These are phyloP conservation scores for Lentithecium fluviatile DNA, from an alignment of 495 filamentous ascomycete genomes.

Conservation along the genomic window DNA sequence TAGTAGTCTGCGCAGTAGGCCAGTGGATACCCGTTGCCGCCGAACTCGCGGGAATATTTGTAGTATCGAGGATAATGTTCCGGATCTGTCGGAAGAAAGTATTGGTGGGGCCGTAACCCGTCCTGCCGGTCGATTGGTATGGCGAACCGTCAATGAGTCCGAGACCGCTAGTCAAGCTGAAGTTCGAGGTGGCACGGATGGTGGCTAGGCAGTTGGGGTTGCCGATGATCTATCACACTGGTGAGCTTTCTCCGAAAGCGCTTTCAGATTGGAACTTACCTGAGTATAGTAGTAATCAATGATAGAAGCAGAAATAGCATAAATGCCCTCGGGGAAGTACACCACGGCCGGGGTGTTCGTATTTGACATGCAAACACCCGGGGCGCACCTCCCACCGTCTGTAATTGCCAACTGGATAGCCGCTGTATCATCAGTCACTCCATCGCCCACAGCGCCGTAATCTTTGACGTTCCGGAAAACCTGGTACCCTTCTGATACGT, in stretches of 20 bases:
- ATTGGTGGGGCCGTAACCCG: conserved; percentile 56
- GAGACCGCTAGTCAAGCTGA: conserved; percentile 52
- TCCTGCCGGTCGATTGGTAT: conserved; percentile 30
- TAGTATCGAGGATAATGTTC: conserved; percentile 75
- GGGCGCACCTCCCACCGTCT: conserved; percentile 38
- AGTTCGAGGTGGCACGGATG: conserved; percentile 63
- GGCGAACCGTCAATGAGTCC: conserved; percentile 58
- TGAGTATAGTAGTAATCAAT: conserved; percentile 45
- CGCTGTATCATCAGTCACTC: conserved; percentile 53
- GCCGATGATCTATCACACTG: conserved; percentile 34
- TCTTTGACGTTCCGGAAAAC: conserved; percentile 58
- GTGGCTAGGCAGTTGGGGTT: conserved; percentile 63
- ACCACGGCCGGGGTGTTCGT: conserved; percentile 52
- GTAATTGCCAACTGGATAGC: conserved; percentile 51
- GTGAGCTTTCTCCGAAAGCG: background rate
- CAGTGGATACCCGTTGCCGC: conserved; percentile 71
- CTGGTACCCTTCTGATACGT: conserved; percentile 42
- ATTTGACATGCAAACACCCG: conserved; percentile 45
- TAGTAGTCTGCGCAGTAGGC: conserved; percentile 68
- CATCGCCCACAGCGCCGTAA: conserved; percentile 52
- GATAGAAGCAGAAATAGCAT: conserved; percentile 40
- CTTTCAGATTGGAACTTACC: background rate
- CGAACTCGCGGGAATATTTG: conserved; percentile 54
- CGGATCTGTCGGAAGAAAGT: conserved; percentile 76
- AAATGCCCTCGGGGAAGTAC: conserved; percentile 60